Percentiles rank a stretch among this genome's conserved stretches.
phyloP scores from a whole-genome alignment of 169 alveolate species.

The Blepharisma undulans region DNA sequence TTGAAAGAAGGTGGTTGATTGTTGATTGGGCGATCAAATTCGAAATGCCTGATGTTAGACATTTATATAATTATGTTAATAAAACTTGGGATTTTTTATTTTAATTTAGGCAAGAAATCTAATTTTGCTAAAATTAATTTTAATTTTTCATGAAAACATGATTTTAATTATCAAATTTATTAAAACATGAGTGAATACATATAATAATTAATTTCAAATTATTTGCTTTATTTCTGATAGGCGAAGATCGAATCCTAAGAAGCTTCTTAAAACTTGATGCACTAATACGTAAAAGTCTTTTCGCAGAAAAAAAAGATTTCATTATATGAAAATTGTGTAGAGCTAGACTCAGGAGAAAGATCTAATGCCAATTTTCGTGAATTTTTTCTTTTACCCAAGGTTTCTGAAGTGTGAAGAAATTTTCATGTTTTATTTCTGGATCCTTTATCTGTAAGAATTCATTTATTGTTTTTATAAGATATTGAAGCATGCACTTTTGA shows the following conservation, averaged over 20 bases:
- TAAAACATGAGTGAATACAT: no score
- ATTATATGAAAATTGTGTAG: neutral
- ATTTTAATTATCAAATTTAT: no score
- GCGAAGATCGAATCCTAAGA: no score
- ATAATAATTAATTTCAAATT: no score
- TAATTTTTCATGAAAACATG: no score
- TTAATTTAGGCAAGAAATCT: no score
- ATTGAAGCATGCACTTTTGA: neutral
- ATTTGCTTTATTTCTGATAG: no score
- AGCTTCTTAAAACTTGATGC: no score
- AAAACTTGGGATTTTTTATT: no score
- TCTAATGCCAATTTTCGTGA: neutral
- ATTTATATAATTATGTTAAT: no score
- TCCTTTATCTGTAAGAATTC: neutral
- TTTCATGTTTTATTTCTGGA: neutral
- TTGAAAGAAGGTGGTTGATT: neutral
- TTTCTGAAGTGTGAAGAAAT: neutral
- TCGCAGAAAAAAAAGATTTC: neutral
- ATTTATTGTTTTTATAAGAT: neutral
- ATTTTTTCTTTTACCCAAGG: neutral
- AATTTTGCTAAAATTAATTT: no score
- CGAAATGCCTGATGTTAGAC: neutral
- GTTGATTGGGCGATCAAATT: neutral
- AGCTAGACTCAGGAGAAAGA: neutral
- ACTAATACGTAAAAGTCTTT: neutral